Percentiles rank a stretch among this genome's conserved stretches.
Evolutionary conservation across 2,329 filamentous ascomycete genomes (phyloP).

Genomic region (Aspergillus versicolor): DNA sequence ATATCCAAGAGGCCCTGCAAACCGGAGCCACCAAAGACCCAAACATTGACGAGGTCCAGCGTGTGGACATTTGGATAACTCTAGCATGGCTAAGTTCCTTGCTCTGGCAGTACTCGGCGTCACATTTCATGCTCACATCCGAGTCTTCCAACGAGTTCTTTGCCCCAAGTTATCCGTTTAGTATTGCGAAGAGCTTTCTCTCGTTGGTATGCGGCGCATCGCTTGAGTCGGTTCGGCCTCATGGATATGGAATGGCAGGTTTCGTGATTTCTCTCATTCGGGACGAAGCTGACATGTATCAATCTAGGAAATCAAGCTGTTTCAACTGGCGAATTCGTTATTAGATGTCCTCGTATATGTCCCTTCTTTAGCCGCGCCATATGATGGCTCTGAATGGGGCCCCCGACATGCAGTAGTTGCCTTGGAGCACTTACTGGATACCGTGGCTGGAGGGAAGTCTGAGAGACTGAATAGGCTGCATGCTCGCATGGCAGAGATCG

Average conservation of each 20-base stretch:
- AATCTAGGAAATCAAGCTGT: constrained; percentile 9
- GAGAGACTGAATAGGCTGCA: constrained; percentile 5
- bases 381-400: not conserved
- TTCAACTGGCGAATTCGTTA: constrained; percentile 6
- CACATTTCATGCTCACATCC: constrained; percentile 6
- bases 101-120: constrained; percentile 11
- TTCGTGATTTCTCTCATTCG: not conserved
- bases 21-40: constrained; percentile 2
- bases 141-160: constrained; percentile 2
- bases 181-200: constrained; percentile 4
- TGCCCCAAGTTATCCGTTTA: constrained; percentile 3
- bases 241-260: constrained; percentile 11
- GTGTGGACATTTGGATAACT: constrained; percentile 8
- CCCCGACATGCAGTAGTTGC: constrained; percentile 6
- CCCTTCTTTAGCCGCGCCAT: not conserved
- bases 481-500: not conserved
- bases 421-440: constrained; percentile 3
- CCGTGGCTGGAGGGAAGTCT: constrained; percentile 4
- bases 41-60: constrained; percentile 9
- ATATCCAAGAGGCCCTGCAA: constrained; percentile 6
- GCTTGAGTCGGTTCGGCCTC: constrained; percentile 8
- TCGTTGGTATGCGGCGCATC: constrained; percentile 1
- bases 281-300: not conserved
- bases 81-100: constrained; percentile 6
- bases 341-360: constrained; percentile 10